Evolutionary conservation across 1,139 yeast genomes (phyloP).

Genomic region (Scheffersomyces stambukii): DNA sequence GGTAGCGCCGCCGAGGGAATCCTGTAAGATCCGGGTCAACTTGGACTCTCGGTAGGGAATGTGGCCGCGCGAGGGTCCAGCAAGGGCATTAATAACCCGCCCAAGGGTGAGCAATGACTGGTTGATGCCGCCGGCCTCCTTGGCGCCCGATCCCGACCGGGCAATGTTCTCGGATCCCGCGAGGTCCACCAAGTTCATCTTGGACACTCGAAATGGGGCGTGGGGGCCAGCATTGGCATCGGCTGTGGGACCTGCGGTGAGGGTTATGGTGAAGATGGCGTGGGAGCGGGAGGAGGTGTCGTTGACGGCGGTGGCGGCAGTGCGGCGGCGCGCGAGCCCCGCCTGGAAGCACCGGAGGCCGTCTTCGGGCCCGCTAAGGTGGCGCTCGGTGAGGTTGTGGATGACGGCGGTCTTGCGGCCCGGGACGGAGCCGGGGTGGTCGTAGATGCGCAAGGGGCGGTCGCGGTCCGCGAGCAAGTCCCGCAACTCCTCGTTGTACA

Average conservation of each 20-base stretch:
- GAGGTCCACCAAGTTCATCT: conserved; percentile 76
- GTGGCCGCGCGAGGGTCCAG: conserved; percentile 32
- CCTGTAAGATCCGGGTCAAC: conserved; percentile 72
- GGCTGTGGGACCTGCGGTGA: no score
- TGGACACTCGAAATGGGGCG: conserved; percentile 45
- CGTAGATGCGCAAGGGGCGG: conserved; percentile 50
- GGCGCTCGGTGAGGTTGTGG: conserved; percentile 55
- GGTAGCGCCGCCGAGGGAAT: conserved; percentile 79
- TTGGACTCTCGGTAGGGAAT: conserved; percentile 86
- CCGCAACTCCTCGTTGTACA: conserved; percentile 67
- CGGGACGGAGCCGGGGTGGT: conserved; percentile 16
- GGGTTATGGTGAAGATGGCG: conserved; percentile 61
- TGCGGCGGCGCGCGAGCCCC: conserved; percentile 57
- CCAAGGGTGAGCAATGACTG: conserved; percentile 81
- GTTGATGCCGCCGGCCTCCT: conserved; percentile 87
- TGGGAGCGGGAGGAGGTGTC: conserved; percentile 71
- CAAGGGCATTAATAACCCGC: conserved; percentile 70
- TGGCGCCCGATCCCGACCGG: conserved; percentile 78
- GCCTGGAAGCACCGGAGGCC: conserved; percentile 51
- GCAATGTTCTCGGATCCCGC: conserved; percentile 86
- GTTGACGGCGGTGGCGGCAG: conserved; percentile 68
- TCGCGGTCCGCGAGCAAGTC: conserved; percentile 52
- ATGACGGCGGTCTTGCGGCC: conserved; percentile 23
- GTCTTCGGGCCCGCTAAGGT: conserved; percentile 47
- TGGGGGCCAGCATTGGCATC: no score